Evolutionary conservation across 139 green algal species (phyloP), one percentile per base, ranked within the genome.

Genomic region (Coelastrella sp.): DNA sequence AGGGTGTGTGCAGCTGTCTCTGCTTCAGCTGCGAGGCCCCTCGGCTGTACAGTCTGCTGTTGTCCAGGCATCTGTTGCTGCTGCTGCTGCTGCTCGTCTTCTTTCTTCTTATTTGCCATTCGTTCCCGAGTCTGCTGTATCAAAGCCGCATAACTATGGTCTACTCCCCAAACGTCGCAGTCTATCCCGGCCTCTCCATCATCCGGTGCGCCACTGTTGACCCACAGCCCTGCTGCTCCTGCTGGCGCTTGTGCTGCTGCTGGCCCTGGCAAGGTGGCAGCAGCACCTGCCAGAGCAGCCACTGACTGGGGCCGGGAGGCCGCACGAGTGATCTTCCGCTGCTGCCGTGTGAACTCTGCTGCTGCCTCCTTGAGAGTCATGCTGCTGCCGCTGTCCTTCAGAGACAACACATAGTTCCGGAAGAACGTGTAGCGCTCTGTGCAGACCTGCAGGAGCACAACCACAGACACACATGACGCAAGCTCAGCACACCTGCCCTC

Each of bases 391-490:
- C 60, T 72, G 60, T 90, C 86, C 11, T 76, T 74, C 25, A 90
- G 72, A 6, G 86, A 65, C 74, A 85, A 59, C 72, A 90, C 75
- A 58, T 79, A 85, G 86, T 80, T 85, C n/a, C 86, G 86, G 76
- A 90, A 90, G 6, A 60, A 75, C 22, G 75, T 85, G 61, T 90
- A 90, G 14, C 86, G 86, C 7, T 85, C 60, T 15, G 58, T 65
- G 10, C 75, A 81, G 12, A 9, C 63, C 86, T 85, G 75, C 72
- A 78, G 57, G 25, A 19, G 27, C 14, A 80, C 19, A 87, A 85
- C 7, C 7, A 27, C 68, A 85, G 27, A 14, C 17, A 68, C 27
- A 15, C 79, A 35, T 70, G 22, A 17, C 63, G 63, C 63, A 49
- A 76, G 68, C 20, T 76, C 1, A 76, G 20, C 68, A 76, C 68